Conservation (phyloP, 2,329 filamentous ascomycete species). For the Sporothrix luriei region DNA sequence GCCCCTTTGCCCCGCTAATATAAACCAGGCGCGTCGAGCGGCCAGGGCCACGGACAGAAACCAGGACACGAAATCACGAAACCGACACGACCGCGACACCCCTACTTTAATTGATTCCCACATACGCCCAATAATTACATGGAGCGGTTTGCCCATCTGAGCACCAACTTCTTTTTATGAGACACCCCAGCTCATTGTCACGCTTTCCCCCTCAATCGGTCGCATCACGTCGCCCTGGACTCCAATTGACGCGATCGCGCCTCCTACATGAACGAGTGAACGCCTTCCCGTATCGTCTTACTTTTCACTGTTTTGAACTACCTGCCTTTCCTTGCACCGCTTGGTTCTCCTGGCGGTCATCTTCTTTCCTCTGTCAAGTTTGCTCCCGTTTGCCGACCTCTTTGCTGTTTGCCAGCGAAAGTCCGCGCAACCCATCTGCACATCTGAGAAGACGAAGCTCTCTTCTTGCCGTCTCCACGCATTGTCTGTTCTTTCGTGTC, state of each 20-base stretch:
- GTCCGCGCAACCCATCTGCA: slow-evolving; percentile 17
- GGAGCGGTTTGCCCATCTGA: not conserved
- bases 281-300: not conserved
- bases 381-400: not conserved
- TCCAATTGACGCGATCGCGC: slow-evolving; percentile 9
- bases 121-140: not conserved
- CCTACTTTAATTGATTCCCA: slow-evolving; percentile 38
- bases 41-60: slow-evolving; percentile 28
- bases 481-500: not conserved
- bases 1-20: slow-evolving; percentile 27
- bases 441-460: slow-evolving; percentile 18
- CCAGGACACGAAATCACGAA: slow-evolving; percentile 38
- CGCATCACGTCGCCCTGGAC: slow-evolving; percentile 1
- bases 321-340: not conserved
- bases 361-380: not conserved
- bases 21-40: slow-evolving; percentile 35
- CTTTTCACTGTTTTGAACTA: not conserved
- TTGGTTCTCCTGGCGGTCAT: not conserved
- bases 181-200: not conserved
- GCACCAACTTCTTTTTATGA: not conserved
- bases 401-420: not conserved
- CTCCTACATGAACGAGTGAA: not conserved
- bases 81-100: slow-evolving; percentile 37
- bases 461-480: slow-evolving; percentile 22
- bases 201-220: not conserved